Percentiles rank a stretch among this genome's conserved stretches.
These are phyloP conservation scores for Botryosphaeria agaves DNA, from an alignment of 2,329 filamentous ascomycete genomes.

Conservation along the genomic window DNA sequence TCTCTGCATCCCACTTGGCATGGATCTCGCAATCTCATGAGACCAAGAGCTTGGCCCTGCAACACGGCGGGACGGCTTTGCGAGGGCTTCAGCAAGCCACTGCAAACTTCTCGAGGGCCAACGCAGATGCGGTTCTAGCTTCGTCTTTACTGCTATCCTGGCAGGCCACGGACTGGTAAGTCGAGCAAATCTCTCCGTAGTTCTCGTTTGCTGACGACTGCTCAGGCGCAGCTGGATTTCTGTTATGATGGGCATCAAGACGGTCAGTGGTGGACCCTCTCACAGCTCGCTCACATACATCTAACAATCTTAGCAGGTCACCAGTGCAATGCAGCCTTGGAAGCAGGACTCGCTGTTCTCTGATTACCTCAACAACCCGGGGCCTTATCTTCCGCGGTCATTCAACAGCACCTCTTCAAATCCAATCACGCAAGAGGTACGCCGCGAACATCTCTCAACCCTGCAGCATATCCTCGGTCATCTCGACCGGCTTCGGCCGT, in stretches of 20 bases:
- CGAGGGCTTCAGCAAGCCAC: constrained; percentile 82
- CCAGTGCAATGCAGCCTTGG: constrained; percentile 83
- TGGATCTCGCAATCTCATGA: constrained; percentile 75
- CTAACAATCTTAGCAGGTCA: constrained; percentile 43
- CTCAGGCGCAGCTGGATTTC: constrained; percentile 80
- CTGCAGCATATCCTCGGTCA: constrained; percentile 24
- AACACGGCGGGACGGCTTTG: constrained; percentile 72
- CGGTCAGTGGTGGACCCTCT: constrained; percentile 37
- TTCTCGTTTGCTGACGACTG: constrained; percentile 16
- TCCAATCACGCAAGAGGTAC: constrained; percentile 36
- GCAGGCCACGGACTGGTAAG: constrained; percentile 92
- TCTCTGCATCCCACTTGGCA: constrained; percentile 88
- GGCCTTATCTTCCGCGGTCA: constrained; percentile 15
- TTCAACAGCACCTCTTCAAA: constrained; percentile 48
- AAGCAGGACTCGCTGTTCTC: constrained; percentile 76
- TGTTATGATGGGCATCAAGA: constrained; percentile 78
- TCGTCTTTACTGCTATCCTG: constrained; percentile 85
- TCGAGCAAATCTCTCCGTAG: constrained; percentile 10
- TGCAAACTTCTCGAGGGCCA: constrained; percentile 64
- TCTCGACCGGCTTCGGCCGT: constrained; percentile 24
- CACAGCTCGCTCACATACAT: constrained; percentile 5
- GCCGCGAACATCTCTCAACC: constrained; percentile 36
- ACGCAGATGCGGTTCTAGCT: constrained; percentile 80
- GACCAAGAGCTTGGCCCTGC: constrained; percentile 75
- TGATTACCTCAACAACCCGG: constrained; percentile 66